Evolutionary conservation across 805 yeast genomes (phyloP).

Genomic region (Tetrapisispora pingtungensis): DNA sequence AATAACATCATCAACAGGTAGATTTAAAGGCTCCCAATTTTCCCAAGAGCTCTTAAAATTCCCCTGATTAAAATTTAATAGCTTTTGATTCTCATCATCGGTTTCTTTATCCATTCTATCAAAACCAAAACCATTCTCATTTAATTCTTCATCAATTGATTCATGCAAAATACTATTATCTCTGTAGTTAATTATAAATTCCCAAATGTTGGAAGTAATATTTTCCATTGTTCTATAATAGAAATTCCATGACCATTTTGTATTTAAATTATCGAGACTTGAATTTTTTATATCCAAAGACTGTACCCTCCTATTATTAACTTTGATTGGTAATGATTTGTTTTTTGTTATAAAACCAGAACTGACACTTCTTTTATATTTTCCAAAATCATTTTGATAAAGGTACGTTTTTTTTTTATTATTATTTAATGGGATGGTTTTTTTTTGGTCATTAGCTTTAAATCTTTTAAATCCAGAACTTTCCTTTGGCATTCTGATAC

Average conservation of each 20-base stretch:
- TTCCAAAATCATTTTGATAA: background rate
- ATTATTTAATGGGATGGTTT: background rate
- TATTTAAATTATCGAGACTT: background rate
- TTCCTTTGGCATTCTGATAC: background rate
- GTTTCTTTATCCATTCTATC: background rate
- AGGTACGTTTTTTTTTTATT: background rate
- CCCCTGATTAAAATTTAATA: too few species aligned
- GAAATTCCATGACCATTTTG: background rate
- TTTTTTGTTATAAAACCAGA: background rate
- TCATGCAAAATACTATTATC: slow-evolving; percentile 1
- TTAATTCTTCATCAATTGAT: background rate
- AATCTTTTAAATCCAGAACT: background rate
- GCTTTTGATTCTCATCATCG: background rate
- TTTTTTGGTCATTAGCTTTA: background rate
- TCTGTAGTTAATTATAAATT: background rate
- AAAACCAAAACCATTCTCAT: background rate
- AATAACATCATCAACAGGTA: background rate
- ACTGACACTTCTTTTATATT: background rate
- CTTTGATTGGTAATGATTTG: background rate
- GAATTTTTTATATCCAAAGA: background rate
- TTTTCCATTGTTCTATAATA: background rate
- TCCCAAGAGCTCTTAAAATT: background rate
- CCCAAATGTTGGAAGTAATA: background rate
- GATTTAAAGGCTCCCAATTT: background rate
- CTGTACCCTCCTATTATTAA: background rate